Evolutionary conservation across 495 filamentous ascomycete species (phyloP).

Genomic region (Corynascus novoguineensis): DNA sequence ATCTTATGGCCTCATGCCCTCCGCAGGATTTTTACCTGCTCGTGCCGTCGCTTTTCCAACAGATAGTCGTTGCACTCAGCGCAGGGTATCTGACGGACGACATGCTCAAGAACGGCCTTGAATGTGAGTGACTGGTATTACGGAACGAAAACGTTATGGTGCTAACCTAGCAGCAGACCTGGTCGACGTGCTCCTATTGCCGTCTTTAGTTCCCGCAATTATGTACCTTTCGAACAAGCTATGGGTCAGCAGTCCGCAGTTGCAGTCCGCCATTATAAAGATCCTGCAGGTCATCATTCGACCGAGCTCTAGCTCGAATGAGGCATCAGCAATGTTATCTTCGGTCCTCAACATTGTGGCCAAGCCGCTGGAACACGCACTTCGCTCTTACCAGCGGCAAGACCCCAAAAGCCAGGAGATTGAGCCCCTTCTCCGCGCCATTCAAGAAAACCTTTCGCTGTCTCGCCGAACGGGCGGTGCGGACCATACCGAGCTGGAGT

Average conservation of each 20-base stretch:
- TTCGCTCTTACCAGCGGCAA: constrained; percentile 65
- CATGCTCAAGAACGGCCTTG: constrained; percentile 77
- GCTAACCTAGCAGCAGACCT: constrained; percentile 52
- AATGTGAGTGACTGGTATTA: constrained; percentile 55
- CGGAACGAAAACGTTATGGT: background rate
- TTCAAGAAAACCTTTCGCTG: constrained; percentile 60
- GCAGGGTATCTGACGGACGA: constrained; percentile 68
- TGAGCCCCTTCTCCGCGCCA: constrained; percentile 61
- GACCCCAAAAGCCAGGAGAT: constrained; percentile 65
- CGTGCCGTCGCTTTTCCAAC: constrained; percentile 81
- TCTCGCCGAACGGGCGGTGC: constrained; percentile 60
- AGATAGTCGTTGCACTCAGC: constrained; percentile 72
- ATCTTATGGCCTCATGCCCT: constrained; percentile 83
- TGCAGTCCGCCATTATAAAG: constrained; percentile 61
- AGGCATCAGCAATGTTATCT: constrained; percentile 73
- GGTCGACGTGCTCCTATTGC: constrained; percentile 82
- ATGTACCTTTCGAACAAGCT: constrained; percentile 75
- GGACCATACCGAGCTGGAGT: constrained; percentile 67
- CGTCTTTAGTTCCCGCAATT: constrained; percentile 76
- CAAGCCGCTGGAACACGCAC: constrained; percentile 65
- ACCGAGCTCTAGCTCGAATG: constrained; percentile 69
- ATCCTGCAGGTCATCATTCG: constrained; percentile 71
- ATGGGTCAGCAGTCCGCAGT: constrained; percentile 52
- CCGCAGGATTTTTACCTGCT: constrained; percentile 92
- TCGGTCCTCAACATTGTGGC: constrained; percentile 80